Evolutionary conservation across 2,329 filamentous ascomycete species (phyloP), one percentile per base, ranked within the genome.

Genomic region (Endoconidiophora laricicola): DNA sequence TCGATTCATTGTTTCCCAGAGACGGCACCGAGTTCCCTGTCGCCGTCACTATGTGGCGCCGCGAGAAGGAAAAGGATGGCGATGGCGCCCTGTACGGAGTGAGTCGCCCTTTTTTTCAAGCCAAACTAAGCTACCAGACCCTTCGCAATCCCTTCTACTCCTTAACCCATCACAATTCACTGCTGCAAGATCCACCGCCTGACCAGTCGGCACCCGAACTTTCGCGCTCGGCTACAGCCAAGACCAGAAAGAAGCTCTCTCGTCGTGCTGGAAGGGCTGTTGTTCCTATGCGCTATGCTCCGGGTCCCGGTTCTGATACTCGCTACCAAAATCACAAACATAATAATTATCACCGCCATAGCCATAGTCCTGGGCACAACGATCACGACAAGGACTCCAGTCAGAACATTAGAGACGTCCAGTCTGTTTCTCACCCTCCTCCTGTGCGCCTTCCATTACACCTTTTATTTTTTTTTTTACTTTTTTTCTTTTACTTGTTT

Each of bases 21-120:
- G 29, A 48, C 16, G 44, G 42, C 14, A 47, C 47, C n/a, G 47
- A 53, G 9, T 6, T 49, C 18, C 51, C 51, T 18, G 51, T 43
- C 10, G 51, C 18, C 14, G 71, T 86, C 26, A 73, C 80, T 50
- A 94, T 95, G 86, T 96, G 88, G 87, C 78, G 69, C 62, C 87
- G 84, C 63, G 86, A 94, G 65, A 90, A 91, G 69, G 76, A 77
- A 48, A 79, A 76, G 61, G 70, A 71, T 3, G 66, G 70, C 50
- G 73, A 70, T 56, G 65, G 51, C n/a, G 41, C 51, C 6, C 46
- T 70, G 46, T 65, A 67, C 49, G 72, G 70, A 36, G 70, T 76
- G 65, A 58, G 71, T 60, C 57, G 24, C 29, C 50, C 44, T 36
- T 36, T 42, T 20, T 40, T 49, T 16, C 20, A 16, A 26, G 22